Evolutionary conservation across 345 rosid genomes (phyloP).

Genomic region (Populus simonii): DNA sequence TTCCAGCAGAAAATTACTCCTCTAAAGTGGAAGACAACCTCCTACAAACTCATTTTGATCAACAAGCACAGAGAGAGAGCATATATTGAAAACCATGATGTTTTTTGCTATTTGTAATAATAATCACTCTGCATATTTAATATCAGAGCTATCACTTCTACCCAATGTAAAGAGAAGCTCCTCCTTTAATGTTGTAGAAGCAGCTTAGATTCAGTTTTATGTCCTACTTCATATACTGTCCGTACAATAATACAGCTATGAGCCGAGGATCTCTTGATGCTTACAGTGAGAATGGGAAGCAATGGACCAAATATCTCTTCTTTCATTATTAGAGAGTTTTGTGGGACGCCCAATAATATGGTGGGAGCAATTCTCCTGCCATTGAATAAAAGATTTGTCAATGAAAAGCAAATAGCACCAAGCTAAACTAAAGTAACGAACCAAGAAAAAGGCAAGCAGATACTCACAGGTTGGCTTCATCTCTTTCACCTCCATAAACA

Average conservation of each 20-base stretch:
- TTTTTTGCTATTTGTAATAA: not conserved
- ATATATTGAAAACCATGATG: not conserved
- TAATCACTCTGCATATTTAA: not conserved
- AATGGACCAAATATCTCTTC: slow-evolving; percentile 97
- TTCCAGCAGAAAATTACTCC: slow-evolving; percentile 8
- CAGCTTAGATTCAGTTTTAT: not conserved
- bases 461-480: slow-evolving; percentile 67
- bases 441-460: not conserved
- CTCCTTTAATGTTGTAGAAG: not conserved
- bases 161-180: not conserved
- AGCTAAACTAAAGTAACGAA: not conserved
- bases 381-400: slow-evolving; percentile 9
- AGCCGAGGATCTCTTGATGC: slow-evolving; percentile 1
- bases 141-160: not conserved
- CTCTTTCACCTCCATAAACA: slow-evolving; percentile 75
- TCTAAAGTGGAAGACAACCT: not conserved
- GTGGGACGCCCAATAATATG: slow-evolving; percentile 78
- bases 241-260: not conserved
- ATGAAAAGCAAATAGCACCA: not conserved
- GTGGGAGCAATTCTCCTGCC: slow-evolving; percentile 82
- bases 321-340: slow-evolving; percentile 69
- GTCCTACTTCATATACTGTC: not conserved
- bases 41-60: not conserved
- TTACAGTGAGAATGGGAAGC: slow-evolving; percentile 78
- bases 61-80: not conserved